A percentile compares a stretch with the other conserved stretches of the same genome.
These are phyloP conservation scores for Solanum pinnatisectum DNA, from an alignment of 257 asterid genomes.

Conservation along the genomic window DNA sequence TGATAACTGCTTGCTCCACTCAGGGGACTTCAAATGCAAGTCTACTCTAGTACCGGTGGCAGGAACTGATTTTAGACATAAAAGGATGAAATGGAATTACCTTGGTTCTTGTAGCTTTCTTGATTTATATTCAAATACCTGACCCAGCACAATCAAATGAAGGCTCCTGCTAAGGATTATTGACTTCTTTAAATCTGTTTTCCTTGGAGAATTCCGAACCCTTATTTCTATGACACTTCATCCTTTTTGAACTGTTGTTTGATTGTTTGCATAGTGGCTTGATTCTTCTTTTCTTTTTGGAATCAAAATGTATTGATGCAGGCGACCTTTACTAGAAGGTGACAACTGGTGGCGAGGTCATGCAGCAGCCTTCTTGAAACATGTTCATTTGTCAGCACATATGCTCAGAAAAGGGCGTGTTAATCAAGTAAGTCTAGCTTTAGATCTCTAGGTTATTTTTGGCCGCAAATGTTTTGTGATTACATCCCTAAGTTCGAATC, in stretches of 20 bases:
- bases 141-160: background rate
- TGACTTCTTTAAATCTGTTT: background rate
- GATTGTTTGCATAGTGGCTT: background rate
- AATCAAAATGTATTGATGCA: background rate
- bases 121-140: background rate
- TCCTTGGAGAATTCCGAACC: background rate
- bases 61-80: background rate
- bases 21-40: background rate
- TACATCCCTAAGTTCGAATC: background rate
- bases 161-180: background rate
- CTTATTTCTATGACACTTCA: background rate
- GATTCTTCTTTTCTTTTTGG: background rate
- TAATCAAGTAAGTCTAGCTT: constrained; percentile 15
- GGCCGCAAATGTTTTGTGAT: background rate
- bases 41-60: background rate
- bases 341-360: constrained; percentile 34
- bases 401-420: constrained; percentile 22
- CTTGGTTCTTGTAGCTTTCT: background rate
- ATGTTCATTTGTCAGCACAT: constrained; percentile 13
- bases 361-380: constrained; percentile 22
- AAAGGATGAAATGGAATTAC: background rate
- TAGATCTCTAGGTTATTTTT: background rate
- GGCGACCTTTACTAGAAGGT: constrained; percentile 19
- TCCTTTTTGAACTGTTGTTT: background rate
- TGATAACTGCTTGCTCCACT: background rate